Conservation (phyloP, 2,329 filamentous ascomycete species). For the Ophiostoma ips region DNA sequence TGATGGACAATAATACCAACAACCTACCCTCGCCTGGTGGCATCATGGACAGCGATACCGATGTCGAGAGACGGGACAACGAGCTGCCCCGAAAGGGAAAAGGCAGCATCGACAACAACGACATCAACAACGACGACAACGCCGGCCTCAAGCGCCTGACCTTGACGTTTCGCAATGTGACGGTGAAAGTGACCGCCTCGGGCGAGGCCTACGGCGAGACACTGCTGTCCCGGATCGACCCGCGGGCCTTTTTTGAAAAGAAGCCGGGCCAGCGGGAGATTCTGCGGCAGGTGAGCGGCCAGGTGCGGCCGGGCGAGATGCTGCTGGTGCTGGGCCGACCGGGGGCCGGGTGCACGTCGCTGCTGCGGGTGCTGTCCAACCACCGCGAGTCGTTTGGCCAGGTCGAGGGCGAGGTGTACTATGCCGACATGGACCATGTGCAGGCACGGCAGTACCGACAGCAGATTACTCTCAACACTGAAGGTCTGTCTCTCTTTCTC, state of each 20-base stretch:
- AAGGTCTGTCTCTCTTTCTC: slow-evolving; percentile 21
- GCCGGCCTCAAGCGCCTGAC: slow-evolving; percentile 10
- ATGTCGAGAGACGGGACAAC: neutral
- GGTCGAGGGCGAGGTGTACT: slow-evolving; percentile 65
- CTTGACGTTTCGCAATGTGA: slow-evolving; percentile 10
- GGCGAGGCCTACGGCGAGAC: slow-evolving; percentile 10
- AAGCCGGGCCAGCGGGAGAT: slow-evolving; percentile 50
- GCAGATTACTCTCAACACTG: slow-evolving; percentile 44
- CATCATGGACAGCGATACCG: neutral
- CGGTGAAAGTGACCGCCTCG: slow-evolving; percentile 9
- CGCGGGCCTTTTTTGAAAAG: slow-evolving; percentile 1
- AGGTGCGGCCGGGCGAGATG: slow-evolving; percentile 61
- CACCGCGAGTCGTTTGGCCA: slow-evolving; percentile 69
- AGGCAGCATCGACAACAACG: neutral
- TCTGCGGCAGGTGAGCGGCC: slow-evolving; percentile 50
- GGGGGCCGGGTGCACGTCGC: slow-evolving; percentile 67
- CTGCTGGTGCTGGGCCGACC: slow-evolving; percentile 61
- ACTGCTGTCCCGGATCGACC: slow-evolving; percentile 9
- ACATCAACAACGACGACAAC: neutral
- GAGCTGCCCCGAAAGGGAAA: neutral
- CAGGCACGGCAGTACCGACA: slow-evolving; percentile 27
- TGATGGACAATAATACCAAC: neutral
- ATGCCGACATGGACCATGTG: slow-evolving; percentile 41
- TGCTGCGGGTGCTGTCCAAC: slow-evolving; percentile 59
- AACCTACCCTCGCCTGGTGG: neutral